A percentile compares a stretch with the other conserved stretches of the same genome.
Conservation (phyloP, 192 early-diverging fungal genomes). For the Lunasporangiospora selenospora region DNA sequence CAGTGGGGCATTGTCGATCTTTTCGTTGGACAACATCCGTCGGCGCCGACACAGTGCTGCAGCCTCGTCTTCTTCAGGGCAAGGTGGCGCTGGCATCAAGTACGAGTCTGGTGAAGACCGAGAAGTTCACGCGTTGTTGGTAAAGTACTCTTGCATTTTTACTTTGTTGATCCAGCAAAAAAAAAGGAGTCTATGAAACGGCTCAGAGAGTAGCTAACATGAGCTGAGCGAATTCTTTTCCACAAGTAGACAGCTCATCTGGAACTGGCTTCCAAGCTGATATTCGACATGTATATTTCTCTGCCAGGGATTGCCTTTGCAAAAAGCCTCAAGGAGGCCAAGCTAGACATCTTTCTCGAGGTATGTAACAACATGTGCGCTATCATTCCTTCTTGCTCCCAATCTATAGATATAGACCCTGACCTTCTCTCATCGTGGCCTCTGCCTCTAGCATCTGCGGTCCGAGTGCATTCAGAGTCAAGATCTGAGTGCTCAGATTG, state of each 20-base stretch:
- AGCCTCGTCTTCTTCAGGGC: not conserved
- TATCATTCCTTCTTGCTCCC: no score
- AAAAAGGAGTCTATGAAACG: no score
- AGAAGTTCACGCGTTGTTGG: slow-evolving; percentile 31
- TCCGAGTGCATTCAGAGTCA: slow-evolving; percentile 11
- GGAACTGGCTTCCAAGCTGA: slow-evolving; percentile 29
- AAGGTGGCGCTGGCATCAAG: slow-evolving; percentile 16
- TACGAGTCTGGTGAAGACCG: slow-evolving; percentile 35
- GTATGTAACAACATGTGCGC: no score
- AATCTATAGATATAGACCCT: no score
- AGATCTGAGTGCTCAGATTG: slow-evolving; percentile 32
- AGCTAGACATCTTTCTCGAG: slow-evolving; percentile 20
- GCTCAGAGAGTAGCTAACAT: no score
- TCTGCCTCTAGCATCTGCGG: slow-evolving; percentile 22
- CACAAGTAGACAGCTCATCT: slow-evolving; percentile 27
- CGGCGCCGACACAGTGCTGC: slow-evolving; percentile 14
- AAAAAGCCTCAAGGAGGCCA: slow-evolving; percentile 23
- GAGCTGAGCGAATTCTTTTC: no score
- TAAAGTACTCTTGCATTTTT: slow-evolving; percentile 3
- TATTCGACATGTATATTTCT: slow-evolving; percentile 39
- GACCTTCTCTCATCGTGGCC: no score
- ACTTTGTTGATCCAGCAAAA: no score
- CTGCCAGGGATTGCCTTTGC: slow-evolving; percentile 23
- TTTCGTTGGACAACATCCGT: slow-evolving; percentile 35
- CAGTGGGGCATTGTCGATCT: slow-evolving; percentile 8